phyloP scores from a whole-genome alignment of 2,329 filamentous ascomycete species.

The Xylariaceae sp. region DNA sequence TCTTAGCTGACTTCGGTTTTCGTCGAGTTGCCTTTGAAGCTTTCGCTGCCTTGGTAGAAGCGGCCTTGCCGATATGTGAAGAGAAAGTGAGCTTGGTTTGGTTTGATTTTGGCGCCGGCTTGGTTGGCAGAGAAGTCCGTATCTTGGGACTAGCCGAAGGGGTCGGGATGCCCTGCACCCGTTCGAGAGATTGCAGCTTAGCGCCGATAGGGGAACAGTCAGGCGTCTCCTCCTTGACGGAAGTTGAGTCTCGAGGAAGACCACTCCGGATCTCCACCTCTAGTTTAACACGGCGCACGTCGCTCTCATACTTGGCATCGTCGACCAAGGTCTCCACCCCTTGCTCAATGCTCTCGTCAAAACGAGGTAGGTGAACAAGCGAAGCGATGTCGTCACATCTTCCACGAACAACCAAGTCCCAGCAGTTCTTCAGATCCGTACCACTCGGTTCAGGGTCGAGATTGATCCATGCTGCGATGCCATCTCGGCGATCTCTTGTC shows the following conservation, averaged over 20 bases:
- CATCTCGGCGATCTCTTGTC: conserved; percentile 81
- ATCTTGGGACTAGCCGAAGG: conserved; percentile 63
- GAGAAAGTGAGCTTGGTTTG: conserved; percentile 60
- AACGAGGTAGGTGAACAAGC: conserved; percentile 68
- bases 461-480: conserved; percentile 94
- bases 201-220: conserved; percentile 37
- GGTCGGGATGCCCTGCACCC: conserved; percentile 61
- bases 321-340: conserved; percentile 55
- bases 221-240: conserved; percentile 37
- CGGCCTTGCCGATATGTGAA: conserved; percentile 33
- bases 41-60: conserved; percentile 41
- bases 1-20: conserved; percentile 51
- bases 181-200: conserved; percentile 50
- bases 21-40: conserved; percentile 41
- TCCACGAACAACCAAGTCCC: conserved; percentile 88
- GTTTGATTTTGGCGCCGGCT: conserved; percentile 52
- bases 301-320: conserved; percentile 52
- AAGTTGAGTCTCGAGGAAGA: conserved; percentile 21
- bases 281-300: conserved; percentile 48
- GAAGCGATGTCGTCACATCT: conserved; percentile 87
- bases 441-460: conserved; percentile 82
- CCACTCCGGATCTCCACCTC: conserved; percentile 51
- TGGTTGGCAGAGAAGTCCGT: conserved; percentile 49
- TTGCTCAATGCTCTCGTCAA: conserved; percentile 60
- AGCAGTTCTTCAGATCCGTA: conserved; percentile 87